Conservation (phyloP, 352 stramenopile genomes). For the Pythium folliculosum region DNA sequence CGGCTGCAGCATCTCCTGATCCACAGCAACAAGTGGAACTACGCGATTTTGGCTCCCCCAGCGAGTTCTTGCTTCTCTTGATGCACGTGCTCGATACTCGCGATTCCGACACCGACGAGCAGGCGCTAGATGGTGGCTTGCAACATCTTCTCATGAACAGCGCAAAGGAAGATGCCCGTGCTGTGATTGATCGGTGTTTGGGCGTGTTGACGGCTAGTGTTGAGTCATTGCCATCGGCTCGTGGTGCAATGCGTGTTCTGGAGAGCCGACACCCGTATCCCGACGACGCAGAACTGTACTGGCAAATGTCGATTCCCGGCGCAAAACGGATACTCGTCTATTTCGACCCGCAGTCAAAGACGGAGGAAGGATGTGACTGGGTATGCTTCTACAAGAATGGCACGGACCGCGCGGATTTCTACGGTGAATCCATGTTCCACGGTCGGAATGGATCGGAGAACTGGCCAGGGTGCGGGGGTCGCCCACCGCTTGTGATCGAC, state of each 20-base stretch:
- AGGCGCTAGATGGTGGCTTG: slow-evolving; percentile 28
- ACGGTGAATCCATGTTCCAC: slow-evolving; percentile 61
- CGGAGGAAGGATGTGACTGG: slow-evolving; percentile 65
- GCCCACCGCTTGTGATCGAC: slow-evolving; percentile 72
- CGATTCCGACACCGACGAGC: slow-evolving; percentile 21
- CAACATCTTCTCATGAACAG: not conserved
- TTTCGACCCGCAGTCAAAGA: slow-evolving; percentile 75
- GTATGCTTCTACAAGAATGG: slow-evolving; percentile 70
- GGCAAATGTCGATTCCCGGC: slow-evolving; percentile 66
- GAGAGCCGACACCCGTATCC: slow-evolving; percentile 78
- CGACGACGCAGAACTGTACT: slow-evolving; percentile 70
- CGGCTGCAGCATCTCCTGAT: not conserved
- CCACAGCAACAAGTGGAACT: not conserved
- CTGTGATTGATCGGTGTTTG: slow-evolving; percentile 29
- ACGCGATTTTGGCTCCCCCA: slow-evolving; percentile 36
- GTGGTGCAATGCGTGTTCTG: slow-evolving; percentile 49
- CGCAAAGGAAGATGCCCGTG: not conserved
- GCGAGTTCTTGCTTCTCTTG: slow-evolving; percentile 51
- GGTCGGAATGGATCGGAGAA: slow-evolving; percentile 71
- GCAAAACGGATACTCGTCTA: slow-evolving; percentile 63
- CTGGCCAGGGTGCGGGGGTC: slow-evolving; percentile 71
- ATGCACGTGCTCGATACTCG: slow-evolving; percentile 30
- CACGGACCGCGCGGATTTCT: slow-evolving; percentile 43
- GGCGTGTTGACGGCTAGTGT: slow-evolving; percentile 32
- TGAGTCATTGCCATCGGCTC: slow-evolving; percentile 37